Percentiles rank a stretch among this genome's conserved stretches.
These are phyloP conservation scores for Nigrospora osmanthi DNA, from an alignment of 2,329 filamentous ascomycete genomes.

Conservation along the genomic window DNA sequence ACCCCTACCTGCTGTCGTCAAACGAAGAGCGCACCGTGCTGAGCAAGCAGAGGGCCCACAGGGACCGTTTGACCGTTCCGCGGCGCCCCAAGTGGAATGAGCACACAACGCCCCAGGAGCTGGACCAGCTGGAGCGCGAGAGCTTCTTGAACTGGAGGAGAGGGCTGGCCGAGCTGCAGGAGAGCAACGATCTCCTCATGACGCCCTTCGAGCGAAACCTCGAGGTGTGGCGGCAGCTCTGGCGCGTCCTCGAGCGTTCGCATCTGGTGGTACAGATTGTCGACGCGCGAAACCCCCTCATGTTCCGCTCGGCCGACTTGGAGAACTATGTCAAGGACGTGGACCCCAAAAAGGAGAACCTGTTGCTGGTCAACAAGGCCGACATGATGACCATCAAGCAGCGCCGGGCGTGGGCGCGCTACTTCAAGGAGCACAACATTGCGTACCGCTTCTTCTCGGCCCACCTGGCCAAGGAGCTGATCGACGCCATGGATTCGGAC, in stretches of 20 bases:
- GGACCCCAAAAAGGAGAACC: conserved; percentile 77
- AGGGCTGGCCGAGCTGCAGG: conserved; percentile 84
- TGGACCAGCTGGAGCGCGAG: conserved; percentile 73
- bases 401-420: conserved; percentile 74
- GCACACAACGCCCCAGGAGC: conserved; percentile 71
- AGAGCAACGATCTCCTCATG: conserved; percentile 91
- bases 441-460: conserved; percentile 97
- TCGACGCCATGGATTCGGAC: conserved; percentile 59
- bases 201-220: conserved; percentile 96
- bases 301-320: conserved; percentile 91
- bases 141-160: conserved; percentile 82
- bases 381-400: conserved; percentile 96
- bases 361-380: conserved; percentile 94
- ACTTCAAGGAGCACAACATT: conserved; percentile 74
- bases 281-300: conserved; percentile 86
- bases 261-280: conserved; percentile 97
- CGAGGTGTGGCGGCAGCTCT: conserved; percentile 96
- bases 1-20: conserved; percentile 83
- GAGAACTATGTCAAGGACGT: conserved; percentile 93
- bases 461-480: conserved; percentile 79
- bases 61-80: conserved; percentile 74
- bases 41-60: conserved; percentile 78
- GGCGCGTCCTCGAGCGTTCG: conserved; percentile 95
- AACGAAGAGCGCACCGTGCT: conserved; percentile 73
- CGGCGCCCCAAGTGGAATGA: conserved; percentile 84